Conservation (phyloP, 306 rosid genomes). For the Gastrolobium villosum region DNA sequence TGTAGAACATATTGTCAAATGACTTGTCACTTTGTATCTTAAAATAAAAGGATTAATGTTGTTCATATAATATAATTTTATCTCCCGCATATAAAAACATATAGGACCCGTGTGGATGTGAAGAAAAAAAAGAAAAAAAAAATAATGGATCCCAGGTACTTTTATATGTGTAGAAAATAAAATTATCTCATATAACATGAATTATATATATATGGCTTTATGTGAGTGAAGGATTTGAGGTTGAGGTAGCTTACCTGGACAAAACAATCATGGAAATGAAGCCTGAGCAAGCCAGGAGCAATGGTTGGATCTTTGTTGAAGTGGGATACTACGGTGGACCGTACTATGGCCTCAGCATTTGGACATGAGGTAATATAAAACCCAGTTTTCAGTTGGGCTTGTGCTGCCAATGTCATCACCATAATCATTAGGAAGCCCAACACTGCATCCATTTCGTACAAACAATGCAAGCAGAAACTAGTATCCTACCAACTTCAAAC, state of each 20-base stretch:
- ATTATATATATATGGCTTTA: background rate
- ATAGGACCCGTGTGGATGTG: no score
- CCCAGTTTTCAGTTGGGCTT: conserved; percentile 66
- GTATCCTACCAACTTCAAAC: conserved; percentile 33
- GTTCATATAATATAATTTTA: no score
- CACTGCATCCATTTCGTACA: conserved; percentile 47
- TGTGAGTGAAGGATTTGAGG: conserved; percentile 1
- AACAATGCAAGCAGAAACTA: conserved; percentile 12
- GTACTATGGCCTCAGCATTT: conserved; percentile 63
- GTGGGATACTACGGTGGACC: conserved; percentile 70
- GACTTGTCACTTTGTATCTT: background rate
- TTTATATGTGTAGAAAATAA: no score
- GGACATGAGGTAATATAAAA: conserved; percentile 79
- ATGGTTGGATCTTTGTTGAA: conserved; percentile 65
- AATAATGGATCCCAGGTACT: no score
- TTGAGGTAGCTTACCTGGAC: conserved; percentile 50
- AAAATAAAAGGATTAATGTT: background rate
- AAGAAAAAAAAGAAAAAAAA: no score
- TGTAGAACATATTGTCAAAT: conserved; percentile 29
- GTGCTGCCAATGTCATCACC: conserved; percentile 47
- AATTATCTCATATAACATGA: no score
- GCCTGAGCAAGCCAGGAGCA: conserved; percentile 74
- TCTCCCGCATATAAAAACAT: no score
- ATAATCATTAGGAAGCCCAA: conserved; percentile 51
- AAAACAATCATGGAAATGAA: conserved; percentile 76